These are phyloP conservation scores for Linanthus parryae DNA, from an alignment of 148 eudicot species.

Conservation along the genomic window DNA sequence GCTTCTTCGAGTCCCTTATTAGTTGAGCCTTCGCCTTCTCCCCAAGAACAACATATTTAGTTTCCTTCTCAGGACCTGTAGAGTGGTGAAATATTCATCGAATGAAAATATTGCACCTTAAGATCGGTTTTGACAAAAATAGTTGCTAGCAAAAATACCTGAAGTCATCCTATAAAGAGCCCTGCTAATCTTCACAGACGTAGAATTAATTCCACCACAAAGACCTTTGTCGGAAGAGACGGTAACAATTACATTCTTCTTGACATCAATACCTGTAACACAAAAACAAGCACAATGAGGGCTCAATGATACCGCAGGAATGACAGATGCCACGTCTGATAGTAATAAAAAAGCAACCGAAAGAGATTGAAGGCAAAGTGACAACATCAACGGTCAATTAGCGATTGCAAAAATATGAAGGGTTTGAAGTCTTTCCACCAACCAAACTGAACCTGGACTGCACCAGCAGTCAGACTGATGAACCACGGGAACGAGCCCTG, in stretches of 20 bases:
- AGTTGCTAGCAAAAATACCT: conserved; percentile 37
- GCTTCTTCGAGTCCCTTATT: conserved; percentile 71
- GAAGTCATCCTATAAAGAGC: conserved; percentile 64
- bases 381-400: too few species aligned
- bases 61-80: conserved; percentile 75
- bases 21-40: conserved; percentile 95
- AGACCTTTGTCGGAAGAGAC: conserved; percentile 97
- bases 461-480: too few species aligned
- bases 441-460: too few species aligned
- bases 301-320: neutral
- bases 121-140: neutral
- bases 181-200: conserved; percentile 87
- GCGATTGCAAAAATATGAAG: too few species aligned
- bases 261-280: conserved; percentile 75
- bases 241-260: conserved; percentile 79
- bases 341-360: too few species aligned
- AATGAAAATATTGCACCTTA: neutral
- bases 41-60: conserved; percentile 75
- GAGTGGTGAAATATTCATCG: neutral
- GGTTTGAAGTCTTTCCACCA: too few species aligned
- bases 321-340: too few species aligned
- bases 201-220: conserved; percentile 98
- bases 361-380: too few species aligned
- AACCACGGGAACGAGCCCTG: too few species aligned
- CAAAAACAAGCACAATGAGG: neutral